Base-by-base conservation (phyloP, 768 basidiomycete genomes). In the Tricholoma matsutake region DNA sequence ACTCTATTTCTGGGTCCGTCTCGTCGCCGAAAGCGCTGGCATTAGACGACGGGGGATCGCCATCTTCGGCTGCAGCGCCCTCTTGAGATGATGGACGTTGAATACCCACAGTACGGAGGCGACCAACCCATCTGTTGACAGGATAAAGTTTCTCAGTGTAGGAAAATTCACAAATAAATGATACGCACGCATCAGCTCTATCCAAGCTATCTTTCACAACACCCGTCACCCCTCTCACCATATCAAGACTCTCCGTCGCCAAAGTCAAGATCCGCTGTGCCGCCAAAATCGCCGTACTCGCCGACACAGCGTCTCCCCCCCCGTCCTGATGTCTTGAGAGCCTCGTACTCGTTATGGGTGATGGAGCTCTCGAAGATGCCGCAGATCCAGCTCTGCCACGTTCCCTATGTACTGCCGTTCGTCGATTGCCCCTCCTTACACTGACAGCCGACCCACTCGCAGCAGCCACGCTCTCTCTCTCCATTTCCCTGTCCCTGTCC, bases 191-290 rank as follows among this genome's bases (percentile, higher is more conserved):
- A 71, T 96, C 94, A 31, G 94, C 94, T 58, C 88, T 80, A 71
- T 95, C 93, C 72, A 96, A 77, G 63, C 87, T 91, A 62, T 95
- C 94, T 67, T 87, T 89, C 62, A 96, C 89, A 22, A 96, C 92
- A 4, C 84, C 82, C n/a, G 92, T 92, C 29, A 95, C 92, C 29
- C 91, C 86, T 29, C 88, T 80, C 81, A 96, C 86, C 92, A 95
- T 96, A 69, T 96, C 94, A 72, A 96, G 69, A 69, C 93, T 94
- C 77, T 96, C 95, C 13, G 89, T 90, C 11, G 94, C 93, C 8
- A 96, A 84, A 7, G 87, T 86, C 65, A 96, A 71, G 18, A 96
- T 87, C 55, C 89, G 78, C 71, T 92, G 89, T 9, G 94, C 91
- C 29, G 93, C 89, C 14, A 86, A 80, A 22, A 84, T 80, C 2